Conservation (phyloP, 2,329 filamentous ascomycete species). For the Diaporthe eres region DNA sequence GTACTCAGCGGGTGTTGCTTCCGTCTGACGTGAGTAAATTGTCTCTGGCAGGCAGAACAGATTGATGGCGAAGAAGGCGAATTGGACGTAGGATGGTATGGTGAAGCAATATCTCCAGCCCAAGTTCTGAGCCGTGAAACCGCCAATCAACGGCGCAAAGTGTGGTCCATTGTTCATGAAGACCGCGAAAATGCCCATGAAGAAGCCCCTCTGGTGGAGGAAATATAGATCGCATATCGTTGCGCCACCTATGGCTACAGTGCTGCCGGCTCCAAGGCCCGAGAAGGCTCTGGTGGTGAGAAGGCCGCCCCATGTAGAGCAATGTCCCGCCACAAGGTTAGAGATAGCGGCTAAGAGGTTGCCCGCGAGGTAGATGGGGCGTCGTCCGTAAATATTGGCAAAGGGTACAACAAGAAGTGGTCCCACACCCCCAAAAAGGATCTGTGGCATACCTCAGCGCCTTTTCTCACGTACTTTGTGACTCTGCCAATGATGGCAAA, state of each 20-base stretch:
- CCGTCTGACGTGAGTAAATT: slow-evolving; percentile 43
- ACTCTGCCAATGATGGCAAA: no score
- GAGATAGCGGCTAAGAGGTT: slow-evolving; percentile 50
- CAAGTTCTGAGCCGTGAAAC: slow-evolving; percentile 47
- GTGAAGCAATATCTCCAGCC: slow-evolving; percentile 47
- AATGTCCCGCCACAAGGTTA: slow-evolving; percentile 47
- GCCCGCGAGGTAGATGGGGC: slow-evolving; percentile 51
- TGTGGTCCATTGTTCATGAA: slow-evolving; percentile 46
- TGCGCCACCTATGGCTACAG: slow-evolving; percentile 43
- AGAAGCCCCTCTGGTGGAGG: slow-evolving; percentile 46
- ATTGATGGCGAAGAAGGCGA: slow-evolving; percentile 44
- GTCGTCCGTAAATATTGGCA: slow-evolving; percentile 52
- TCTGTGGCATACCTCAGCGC: slow-evolving; percentile 40
- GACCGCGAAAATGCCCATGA: slow-evolving; percentile 46
- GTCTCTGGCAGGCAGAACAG: slow-evolving; percentile 49
- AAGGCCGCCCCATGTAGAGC: slow-evolving; percentile 43
- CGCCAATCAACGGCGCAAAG: slow-evolving; percentile 46
- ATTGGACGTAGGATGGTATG: slow-evolving; percentile 47
- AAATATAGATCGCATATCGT: slow-evolving; percentile 46
- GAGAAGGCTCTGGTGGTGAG: slow-evolving; percentile 45
- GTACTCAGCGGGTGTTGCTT: not conserved
- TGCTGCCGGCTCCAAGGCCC: slow-evolving; percentile 42
- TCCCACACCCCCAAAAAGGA: slow-evolving; percentile 51
- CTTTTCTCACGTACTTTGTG: not conserved
- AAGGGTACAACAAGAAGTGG: slow-evolving; percentile 49